A percentile compares a stretch with the other conserved stretches of the same genome.
phyloP scores from a whole-genome alignment of 371 early-diverging fungal genomes.

The Quaeritorhiza haematococci region DNA sequence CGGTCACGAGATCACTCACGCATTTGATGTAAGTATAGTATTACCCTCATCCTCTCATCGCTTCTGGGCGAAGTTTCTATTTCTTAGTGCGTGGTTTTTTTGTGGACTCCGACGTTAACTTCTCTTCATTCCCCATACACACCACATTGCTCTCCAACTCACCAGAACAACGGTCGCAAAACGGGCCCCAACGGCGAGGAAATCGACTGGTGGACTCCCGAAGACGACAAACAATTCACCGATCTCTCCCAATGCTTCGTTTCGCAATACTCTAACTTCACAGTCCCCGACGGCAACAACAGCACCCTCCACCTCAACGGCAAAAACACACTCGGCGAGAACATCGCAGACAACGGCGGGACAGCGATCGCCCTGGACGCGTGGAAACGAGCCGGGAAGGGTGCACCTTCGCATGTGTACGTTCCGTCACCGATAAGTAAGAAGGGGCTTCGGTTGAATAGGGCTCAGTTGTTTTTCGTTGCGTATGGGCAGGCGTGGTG shows the following conservation, averaged over 20 bases:
- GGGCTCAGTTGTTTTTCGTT: conserved; percentile 35
- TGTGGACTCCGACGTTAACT: too few species aligned
- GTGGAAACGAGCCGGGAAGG: conserved; percentile 17
- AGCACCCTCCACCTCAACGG: conserved; percentile 39
- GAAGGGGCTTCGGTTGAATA: conserved; percentile 5
- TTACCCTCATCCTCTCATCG: background rate
- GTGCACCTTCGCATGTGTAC: conserved; percentile 18
- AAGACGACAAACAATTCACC: conserved; percentile 44
- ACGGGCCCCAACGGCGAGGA: conserved; percentile 41
- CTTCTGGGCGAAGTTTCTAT: too few species aligned
- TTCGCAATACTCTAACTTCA: conserved; percentile 55
- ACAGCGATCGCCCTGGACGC: conserved; percentile 28
- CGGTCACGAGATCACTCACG: conserved; percentile 48
- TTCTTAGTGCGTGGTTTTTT: too few species aligned
- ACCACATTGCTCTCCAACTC: background rate
- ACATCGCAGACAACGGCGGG: conserved; percentile 76
- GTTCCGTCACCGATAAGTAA: background rate
- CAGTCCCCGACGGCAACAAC: conserved; percentile 29
- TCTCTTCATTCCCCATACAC: background rate
- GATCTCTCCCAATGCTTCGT: conserved; percentile 54
- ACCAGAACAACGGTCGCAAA: conserved; percentile 52
- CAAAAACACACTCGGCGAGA: conserved; percentile 60
- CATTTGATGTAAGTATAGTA: conserved; percentile 41
- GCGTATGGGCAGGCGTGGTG: conserved; percentile 32
- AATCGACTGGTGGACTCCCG: conserved; percentile 62